Base-by-base conservation (phyloP, 2,329 filamentous ascomycete genomes). In the Penicillium capsulatum region DNA sequence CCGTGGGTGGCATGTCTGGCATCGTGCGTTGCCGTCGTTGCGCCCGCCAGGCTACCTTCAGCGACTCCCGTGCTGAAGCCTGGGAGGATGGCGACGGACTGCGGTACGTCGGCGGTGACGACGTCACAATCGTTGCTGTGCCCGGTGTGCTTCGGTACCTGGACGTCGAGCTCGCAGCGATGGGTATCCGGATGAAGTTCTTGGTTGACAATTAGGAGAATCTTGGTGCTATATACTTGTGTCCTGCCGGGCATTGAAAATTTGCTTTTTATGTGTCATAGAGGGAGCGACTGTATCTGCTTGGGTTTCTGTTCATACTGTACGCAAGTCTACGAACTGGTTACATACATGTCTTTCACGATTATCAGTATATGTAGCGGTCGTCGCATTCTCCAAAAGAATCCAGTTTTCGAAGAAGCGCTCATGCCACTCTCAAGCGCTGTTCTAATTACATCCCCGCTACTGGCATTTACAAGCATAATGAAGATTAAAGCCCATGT, bases 101-200 rank as follows among this genome's bases (percentile, higher is more conserved):
- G 51, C 81, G 85, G 53, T 97, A 84, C 77, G 77, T 87, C 22
- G 92, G 92, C 7, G 92, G 92, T 34, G 86, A 91, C 49, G 80
- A 97, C 61, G 92, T 92, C 3, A 92, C 90, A 3, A 75, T 92
- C 50, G 88, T 98, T 24, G 90, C 89, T 38, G 86, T 98, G 11
- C 92, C 92, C 0, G 91, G 90, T 48, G 92, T 94, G 38, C 70
- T 98, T 64, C 88, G 86, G 68, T 97, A 85, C 71, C 69, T 98
- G 51, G 92, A 98, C 68, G 90, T 95, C 14, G 92, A 98, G 68
- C 71, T 98, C 55, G 87, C 90, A 24, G 89, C 89, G 40, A 98
- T 98, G 92, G 92, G 92, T 37, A 83, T 98, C 38, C 84, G 89
- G 69, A 79, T 98, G 69, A 95, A 88, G 74, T 97, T 95, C 63